A percentile compares a stretch with the other conserved stretches of the same genome.
phyloP scores from a whole-genome alignment of 2,329 filamentous ascomycete genomes.

The Phyllosticta paracitricarpa region DNA sequence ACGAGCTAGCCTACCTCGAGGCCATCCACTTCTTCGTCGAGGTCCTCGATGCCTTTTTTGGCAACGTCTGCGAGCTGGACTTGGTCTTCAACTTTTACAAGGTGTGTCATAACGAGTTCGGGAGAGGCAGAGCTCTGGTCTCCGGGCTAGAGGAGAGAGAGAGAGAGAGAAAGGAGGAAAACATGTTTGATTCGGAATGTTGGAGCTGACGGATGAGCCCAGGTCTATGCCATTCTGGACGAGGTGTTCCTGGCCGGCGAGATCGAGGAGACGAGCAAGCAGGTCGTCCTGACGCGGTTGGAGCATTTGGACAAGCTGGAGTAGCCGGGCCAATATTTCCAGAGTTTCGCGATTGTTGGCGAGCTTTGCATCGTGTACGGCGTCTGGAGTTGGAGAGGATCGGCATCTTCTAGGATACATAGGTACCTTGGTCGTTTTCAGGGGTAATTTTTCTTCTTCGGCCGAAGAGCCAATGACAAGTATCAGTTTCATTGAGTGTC shows the following conservation, averaged over 20 bases:
- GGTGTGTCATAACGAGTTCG: slow-evolving; percentile 29
- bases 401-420: not conserved
- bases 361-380: not conserved
- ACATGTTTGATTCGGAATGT: not conserved
- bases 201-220: slow-evolving; percentile 13
- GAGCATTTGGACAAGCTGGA: slow-evolving; percentile 97
- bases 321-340: slow-evolving; percentile 30
- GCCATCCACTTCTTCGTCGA: slow-evolving; percentile 99
- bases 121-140: too few relatives aligned
- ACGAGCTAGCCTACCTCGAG: slow-evolving; percentile 92
- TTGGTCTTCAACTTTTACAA: slow-evolving; percentile 67
- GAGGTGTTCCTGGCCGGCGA: slow-evolving; percentile 97
- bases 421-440: not conserved
- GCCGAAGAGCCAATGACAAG: not conserved
- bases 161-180: not conserved
- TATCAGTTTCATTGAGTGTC: not conserved
- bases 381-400: not conserved
- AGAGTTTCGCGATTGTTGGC: not conserved
- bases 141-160: not conserved
- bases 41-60: slow-evolving; percentile 96
- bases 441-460: not conserved
- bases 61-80: slow-evolving; percentile 97
- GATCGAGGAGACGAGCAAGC: slow-evolving; percentile 98
- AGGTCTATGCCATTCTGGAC: slow-evolving; percentile 96
- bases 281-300: slow-evolving; percentile 86